These are phyloP conservation scores for Cadophora sp. DNA, from an alignment of 2,329 filamentous ascomycete species.

Conservation along the genomic window DNA sequence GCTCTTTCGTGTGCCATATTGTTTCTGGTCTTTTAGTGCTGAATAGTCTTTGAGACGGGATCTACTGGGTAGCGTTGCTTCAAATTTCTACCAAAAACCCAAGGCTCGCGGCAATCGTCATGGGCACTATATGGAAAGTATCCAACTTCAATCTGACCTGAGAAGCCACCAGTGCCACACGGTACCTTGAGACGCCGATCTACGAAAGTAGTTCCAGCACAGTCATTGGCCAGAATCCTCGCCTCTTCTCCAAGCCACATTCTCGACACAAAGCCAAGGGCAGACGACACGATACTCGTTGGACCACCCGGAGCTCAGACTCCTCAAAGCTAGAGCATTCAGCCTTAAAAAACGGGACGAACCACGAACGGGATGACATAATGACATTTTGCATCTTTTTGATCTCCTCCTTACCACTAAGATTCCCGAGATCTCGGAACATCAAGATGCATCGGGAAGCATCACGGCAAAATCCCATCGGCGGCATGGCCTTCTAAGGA, in stretches of 20 bases:
- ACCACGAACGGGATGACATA: background rate
- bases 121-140: background rate
- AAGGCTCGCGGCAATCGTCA: background rate
- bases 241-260: background rate
- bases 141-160: background rate
- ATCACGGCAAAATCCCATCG: background rate
- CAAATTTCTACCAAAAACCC: background rate
- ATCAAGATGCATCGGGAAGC: background rate
- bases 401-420: background rate
- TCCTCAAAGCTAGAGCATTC: background rate
- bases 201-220: background rate
- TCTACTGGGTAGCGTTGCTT: background rate
- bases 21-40: background rate
- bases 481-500: background rate
- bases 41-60: background rate
- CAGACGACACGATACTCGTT: background rate
- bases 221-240: background rate
- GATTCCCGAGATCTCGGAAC: background rate
- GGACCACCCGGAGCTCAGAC: background rate
- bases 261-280: conserved; percentile 1
- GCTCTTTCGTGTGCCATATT: background rate
- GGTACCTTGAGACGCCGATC: background rate
- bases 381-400: too few relatives aligned
- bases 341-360: conserved; percentile 5
- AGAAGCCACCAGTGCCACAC: conserved; percentile 3